Base-by-base conservation (phyloP, 345 rosid species). In the Zanthoxylum bungeanum region DNA sequence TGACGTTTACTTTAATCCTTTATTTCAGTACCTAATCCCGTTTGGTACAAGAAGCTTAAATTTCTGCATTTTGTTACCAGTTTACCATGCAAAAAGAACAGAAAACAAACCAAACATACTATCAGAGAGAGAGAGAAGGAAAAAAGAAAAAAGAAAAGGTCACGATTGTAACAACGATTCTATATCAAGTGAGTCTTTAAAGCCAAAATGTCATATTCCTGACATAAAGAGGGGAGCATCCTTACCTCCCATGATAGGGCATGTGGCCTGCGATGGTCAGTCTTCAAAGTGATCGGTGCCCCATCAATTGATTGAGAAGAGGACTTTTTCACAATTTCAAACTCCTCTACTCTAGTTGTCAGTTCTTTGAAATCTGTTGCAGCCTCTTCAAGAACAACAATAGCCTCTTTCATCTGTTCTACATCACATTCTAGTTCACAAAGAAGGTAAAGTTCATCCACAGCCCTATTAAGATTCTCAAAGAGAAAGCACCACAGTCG, bases 191-290 rank as follows among this genome's bases (percentile, higher is more conserved):
- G 47, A 72, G 31, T 9, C 22, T 28, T 28, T 40, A 7, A 40
- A 68, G 63, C 46, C 24, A 80, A 65, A 61, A 10, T 47, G 8
- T 36, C 5, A 66, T 17, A 37, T 51, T 57, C 57, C 40, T 19
- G 53, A 64, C 47, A 30, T 28, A 59, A 60, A 42, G 7, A 70
- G 58, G 61, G 70, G 70, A 68, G 70, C 67, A 69, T 31, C 65
- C 42, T 82, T 84, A 89, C 95, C 89, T 89, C 95, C 95, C 92
- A 89, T 28, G 95, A 89, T 64, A 87, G 90, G 60, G 95, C 95
- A 82, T 89, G 95, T 16, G 95, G 95, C 81, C 92, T 85, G 47
- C 90, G 88, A 75, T 89, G 89, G 34, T 87, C 92, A 66, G 81
- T 80, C 83, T 81, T 89, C 75, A 86, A 72, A 75, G 84, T 76